These are phyloP conservation scores for Clathrospora elynae DNA, from an alignment of 2,329 filamentous ascomycete genomes.

Conservation along the genomic window DNA sequence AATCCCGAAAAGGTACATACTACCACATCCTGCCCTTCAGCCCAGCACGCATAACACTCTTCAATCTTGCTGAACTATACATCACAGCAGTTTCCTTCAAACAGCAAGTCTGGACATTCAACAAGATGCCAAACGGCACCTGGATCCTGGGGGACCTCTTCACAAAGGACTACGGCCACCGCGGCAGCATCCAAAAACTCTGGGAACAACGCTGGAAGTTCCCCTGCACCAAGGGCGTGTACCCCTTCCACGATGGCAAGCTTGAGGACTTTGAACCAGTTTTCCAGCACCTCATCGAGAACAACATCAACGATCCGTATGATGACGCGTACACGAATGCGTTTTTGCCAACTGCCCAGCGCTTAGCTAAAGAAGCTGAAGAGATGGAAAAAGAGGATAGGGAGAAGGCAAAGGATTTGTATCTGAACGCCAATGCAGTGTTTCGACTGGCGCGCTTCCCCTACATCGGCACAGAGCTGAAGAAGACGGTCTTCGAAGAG, in stretches of 20 bases:
- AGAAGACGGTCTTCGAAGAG: slow-evolving; percentile 66
- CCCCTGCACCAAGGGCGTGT: slow-evolving; percentile 56
- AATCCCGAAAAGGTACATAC: slow-evolving; percentile 20
- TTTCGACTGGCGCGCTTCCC: slow-evolving; percentile 75
- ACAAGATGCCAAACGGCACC: slow-evolving; percentile 33
- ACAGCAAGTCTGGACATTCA: background rate
- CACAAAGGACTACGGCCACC: slow-evolving; percentile 45
- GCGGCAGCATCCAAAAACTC: slow-evolving; percentile 39
- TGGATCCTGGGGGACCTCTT: slow-evolving; percentile 48
- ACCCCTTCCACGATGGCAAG: slow-evolving; percentile 74
- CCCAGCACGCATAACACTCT: background rate
- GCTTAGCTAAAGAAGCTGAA: slow-evolving; percentile 58
- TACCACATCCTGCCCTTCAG: background rate
- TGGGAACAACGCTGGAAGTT: slow-evolving; percentile 46
- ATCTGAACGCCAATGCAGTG: slow-evolving; percentile 72
- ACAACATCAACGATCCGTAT: slow-evolving; percentile 69
- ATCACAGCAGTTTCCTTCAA: too few relatives aligned
- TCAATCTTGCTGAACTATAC: background rate
- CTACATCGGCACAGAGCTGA: slow-evolving; percentile 53
- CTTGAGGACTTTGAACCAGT: slow-evolving; percentile 72
- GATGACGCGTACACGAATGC: slow-evolving; percentile 65
- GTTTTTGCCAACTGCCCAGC: slow-evolving; percentile 64
- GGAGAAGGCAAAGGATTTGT: slow-evolving; percentile 62
- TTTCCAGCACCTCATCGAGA: slow-evolving; percentile 43
- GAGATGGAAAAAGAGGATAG: slow-evolving; percentile 42